These are phyloP conservation scores for Athelia psychrophila DNA, from an alignment of 1,284 basidiomycete species.

Conservation along the genomic window DNA sequence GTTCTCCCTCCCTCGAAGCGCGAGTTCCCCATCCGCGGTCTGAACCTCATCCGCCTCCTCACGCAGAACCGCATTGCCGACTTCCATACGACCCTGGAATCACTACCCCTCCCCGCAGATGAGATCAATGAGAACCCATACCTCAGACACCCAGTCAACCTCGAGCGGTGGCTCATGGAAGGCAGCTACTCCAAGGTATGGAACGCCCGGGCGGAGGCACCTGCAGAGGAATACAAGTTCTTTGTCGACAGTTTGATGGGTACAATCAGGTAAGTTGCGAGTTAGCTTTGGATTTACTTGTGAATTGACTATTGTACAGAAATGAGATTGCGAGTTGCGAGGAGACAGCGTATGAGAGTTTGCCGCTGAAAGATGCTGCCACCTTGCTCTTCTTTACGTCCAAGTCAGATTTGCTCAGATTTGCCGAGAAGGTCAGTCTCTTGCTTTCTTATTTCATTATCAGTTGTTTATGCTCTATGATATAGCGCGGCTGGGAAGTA, in stretches of 20 bases:
- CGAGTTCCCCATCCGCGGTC: slow-evolving; percentile 87
- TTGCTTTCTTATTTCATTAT: not conserved
- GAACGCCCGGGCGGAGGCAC: slow-evolving; percentile 88
- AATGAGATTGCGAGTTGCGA: slow-evolving; percentile 95
- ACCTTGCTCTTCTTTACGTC: slow-evolving; percentile 87
- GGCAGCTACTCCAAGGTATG: slow-evolving; percentile 98
- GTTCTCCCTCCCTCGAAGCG: slow-evolving; percentile 80
- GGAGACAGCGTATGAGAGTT: slow-evolving; percentile 84
- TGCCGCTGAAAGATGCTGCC: slow-evolving; percentile 86
- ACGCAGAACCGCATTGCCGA: slow-evolving; percentile 96
- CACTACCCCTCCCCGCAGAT: slow-evolving; percentile 77
- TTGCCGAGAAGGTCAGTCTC: slow-evolving; percentile 67
- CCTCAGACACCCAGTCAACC: slow-evolving; percentile 84
- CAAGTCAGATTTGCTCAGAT: slow-evolving; percentile 72
- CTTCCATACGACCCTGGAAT: slow-evolving; percentile 99
- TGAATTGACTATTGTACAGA: slow-evolving; percentile 35
- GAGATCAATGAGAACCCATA: slow-evolving; percentile 74
- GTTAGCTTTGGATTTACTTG: not conserved
- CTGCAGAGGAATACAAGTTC: slow-evolving; percentile 85
- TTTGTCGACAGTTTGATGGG: slow-evolving; percentile 90
- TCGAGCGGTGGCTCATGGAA: slow-evolving; percentile 98
- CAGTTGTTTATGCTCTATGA: slow-evolving; percentile 4
- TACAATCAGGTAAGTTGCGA: slow-evolving; percentile 74
- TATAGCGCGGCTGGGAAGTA: slow-evolving; percentile 72
- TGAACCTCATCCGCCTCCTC: slow-evolving; percentile 92